Evolutionary conservation across 2,329 filamentous ascomycete species (phyloP).

Genomic region (Elsinoe ampelina): DNA sequence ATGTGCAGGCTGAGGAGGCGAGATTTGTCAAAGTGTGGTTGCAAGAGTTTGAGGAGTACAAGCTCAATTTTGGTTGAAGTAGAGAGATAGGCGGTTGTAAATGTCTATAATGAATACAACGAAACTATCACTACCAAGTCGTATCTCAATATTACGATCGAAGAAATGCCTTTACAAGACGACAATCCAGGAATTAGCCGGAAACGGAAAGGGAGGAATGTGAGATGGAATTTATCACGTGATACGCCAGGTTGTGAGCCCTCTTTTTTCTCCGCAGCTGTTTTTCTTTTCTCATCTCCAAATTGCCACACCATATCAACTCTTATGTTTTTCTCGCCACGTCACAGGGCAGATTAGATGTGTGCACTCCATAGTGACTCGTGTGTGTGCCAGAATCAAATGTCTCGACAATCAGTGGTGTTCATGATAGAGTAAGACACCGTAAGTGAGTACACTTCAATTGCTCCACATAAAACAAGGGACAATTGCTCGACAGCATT

Average conservation of each 20-base stretch:
- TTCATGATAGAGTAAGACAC: background rate
- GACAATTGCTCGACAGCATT: background rate
- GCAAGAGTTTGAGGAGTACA: constrained; percentile 42
- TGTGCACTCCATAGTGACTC: no score
- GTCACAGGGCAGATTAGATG: no score
- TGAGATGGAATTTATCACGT: no score
- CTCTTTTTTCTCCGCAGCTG: no score
- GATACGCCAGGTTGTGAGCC: no score
- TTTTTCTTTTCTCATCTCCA: background rate
- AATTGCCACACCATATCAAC: background rate
- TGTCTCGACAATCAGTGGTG: background rate
- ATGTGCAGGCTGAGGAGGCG: constrained; percentile 50
- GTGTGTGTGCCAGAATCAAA: no score
- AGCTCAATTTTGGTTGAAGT: constrained; percentile 8
- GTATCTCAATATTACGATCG: no score
- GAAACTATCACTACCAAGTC: background rate
- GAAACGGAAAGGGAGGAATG: no score
- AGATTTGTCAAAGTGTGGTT: constrained; percentile 60
- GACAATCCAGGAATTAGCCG: no score
- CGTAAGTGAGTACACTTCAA: background rate
- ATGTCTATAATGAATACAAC: background rate
- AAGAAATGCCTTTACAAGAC: no score
- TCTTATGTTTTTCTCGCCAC: no score
- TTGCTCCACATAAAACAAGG: background rate
- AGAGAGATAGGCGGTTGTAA: background rate